Percentiles rank a stretch among this genome's conserved stretches.
These are phyloP conservation scores for Ganoderma lingzhi DNA, from an alignment of 1,284 basidiomycete species.

Conservation along the genomic window DNA sequence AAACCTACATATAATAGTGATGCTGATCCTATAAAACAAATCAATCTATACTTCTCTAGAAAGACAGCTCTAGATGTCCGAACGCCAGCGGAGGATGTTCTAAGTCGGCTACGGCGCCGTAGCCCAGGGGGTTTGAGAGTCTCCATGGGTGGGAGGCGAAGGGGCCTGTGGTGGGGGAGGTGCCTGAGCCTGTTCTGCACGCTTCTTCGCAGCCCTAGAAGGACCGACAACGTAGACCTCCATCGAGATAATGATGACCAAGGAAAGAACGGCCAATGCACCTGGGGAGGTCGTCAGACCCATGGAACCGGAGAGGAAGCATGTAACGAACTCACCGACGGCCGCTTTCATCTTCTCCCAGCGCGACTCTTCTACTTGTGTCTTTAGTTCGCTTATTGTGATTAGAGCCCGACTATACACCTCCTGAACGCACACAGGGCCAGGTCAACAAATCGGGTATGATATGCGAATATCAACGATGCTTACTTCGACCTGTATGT, in stretches of 20 bases:
- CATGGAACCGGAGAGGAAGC: neutral
- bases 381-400: conserved; percentile 84
- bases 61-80: neutral
- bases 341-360: conserved; percentile 93
- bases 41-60: neutral
- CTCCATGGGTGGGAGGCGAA: neutral
- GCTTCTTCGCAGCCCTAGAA: conserved; percentile 43
- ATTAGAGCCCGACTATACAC: conserved; percentile 89
- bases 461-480: neutral
- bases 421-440: conserved; percentile 60
- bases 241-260: conserved; percentile 73
- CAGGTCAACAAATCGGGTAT: neutral
- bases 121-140: neutral
- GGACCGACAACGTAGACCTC: conserved; percentile 56
- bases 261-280: conserved; percentile 68
- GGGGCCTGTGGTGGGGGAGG: conserved; percentile 34
- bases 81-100: conserved; percentile 1
- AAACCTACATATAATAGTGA: neutral
- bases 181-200: conserved; percentile 39
- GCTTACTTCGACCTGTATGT: conserved; percentile 88
- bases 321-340: conserved; percentile 65
- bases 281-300: conserved; percentile 47
- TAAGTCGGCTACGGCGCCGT: neutral
- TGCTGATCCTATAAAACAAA: neutral
- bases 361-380: conserved; percentile 87